These are phyloP conservation scores for Trichoderma polysporum DNA, from an alignment of 2,329 filamentous ascomycete species.

Conservation along the genomic window DNA sequence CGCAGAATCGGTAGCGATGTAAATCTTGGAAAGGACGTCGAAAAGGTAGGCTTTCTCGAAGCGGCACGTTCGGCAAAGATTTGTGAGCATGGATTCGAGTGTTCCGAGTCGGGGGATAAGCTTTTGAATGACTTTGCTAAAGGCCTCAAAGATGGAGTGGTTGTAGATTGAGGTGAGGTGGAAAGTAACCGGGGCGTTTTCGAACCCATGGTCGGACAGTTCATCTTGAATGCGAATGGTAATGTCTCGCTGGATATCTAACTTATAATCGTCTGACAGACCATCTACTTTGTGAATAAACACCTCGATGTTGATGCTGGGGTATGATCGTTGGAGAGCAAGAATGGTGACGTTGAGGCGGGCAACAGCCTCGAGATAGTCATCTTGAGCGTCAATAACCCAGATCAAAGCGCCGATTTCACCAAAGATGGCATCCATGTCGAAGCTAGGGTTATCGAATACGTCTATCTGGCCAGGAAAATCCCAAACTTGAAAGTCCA, in stretches of 20 bases:
- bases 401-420: slow-evolving; percentile 94
- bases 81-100: slow-evolving; percentile 90
- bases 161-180: slow-evolving; percentile 98
- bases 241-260: slow-evolving; percentile 94
- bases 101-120: slow-evolving; percentile 90
- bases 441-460: slow-evolving; percentile 84
- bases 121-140: slow-evolving; percentile 97
- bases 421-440: slow-evolving; percentile 90
- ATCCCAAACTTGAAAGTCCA: slow-evolving; percentile 99
- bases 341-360: slow-evolving; percentile 87
- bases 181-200: slow-evolving; percentile 91
- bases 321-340: slow-evolving; percentile 82
- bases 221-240: slow-evolving; percentile 96
- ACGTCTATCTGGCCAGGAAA: slow-evolving; percentile 90
- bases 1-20: slow-evolving; percentile 92
- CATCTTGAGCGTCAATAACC: slow-evolving; percentile 98
- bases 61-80: slow-evolving; percentile 86
- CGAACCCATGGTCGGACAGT: slow-evolving; percentile 86
- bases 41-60: slow-evolving; percentile 99
- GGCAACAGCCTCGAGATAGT: slow-evolving; percentile 88
- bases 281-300: slow-evolving; percentile 99
- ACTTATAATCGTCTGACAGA: slow-evolving; percentile 93
- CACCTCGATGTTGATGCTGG: slow-evolving; percentile 94
- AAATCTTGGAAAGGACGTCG: slow-evolving; percentile 96
- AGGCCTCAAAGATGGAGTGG: slow-evolving; percentile 96